Evolutionary conservation across 2,329 filamentous ascomycete genomes (phyloP), one percentile per base, ranked within the genome.

Genomic region (Hypoxylon sp.): DNA sequence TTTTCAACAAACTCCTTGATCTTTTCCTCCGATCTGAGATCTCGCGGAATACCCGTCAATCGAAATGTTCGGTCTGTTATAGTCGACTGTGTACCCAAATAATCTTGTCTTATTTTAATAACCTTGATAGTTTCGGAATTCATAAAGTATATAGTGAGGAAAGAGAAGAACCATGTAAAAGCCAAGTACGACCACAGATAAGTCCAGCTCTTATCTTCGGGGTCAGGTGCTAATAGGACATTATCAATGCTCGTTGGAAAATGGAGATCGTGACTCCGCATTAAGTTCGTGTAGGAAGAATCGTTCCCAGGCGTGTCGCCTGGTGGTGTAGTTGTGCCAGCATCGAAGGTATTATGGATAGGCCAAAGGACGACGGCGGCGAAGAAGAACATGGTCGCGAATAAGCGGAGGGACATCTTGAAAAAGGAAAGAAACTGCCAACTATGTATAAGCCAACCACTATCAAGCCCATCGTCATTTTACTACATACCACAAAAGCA

Each of bases 101-200:
- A 99, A 65, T 94, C 90, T 79, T 99, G 96, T 24, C 96, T 87
- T 31, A 95, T 88, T 63, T 91, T 88, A 71, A 98, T 97, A 57
- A 99, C 91, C 65, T 90, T 91, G 72, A 91, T 89, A 0, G 96
- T 98, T 80, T 97, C 91, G 46, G 87, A 87, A 65, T 95, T 89
- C 74, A 98, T 90, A 73, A 95, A 88, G 78, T 94, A 97, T 11
- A 98, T 83, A 0, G 93, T 92, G 46, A 98, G 81, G 1, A 84
- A 88, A 5, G 92, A 95, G 79, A 98, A 99, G 55, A 98, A 86
- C 82, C 98, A 99, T 1, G 94, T 93, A 75, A 99, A 99, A n/a
- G 92, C 85, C 13, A 97, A 88, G 76, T 98, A 98, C 75, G 95
- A 92, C 94, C 95, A 98, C 1, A 98, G 83, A 74, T 94, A 97